Conservation (phyloP, 1,284 basidiomycete genomes). For the Pseudozyma hubeiensis region DNA sequence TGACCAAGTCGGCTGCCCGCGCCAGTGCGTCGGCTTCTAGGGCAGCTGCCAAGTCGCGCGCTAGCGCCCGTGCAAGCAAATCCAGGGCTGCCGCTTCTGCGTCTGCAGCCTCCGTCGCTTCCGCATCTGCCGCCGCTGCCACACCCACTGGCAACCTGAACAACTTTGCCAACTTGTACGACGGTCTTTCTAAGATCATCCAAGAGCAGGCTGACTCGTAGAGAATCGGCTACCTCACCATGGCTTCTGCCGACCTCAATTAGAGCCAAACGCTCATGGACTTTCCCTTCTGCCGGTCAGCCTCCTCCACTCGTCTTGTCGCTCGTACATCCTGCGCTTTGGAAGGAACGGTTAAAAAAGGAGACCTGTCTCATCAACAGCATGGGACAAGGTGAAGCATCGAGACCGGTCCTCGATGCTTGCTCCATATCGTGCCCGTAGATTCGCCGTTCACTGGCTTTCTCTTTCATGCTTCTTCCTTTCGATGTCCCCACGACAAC, state of each 20-base stretch:
- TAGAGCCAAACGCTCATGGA: constrained; percentile 26
- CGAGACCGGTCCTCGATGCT: constrained; percentile 30
- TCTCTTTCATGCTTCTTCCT: constrained; percentile 9
- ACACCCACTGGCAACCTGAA: constrained; percentile 58
- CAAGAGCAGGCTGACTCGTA: constrained; percentile 41
- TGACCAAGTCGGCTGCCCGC: constrained; percentile 46
- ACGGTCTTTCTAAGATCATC: constrained; percentile 63
- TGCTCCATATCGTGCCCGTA: constrained; percentile 3
- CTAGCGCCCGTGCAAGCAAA: constrained; percentile 36
- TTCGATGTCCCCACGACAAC: constrained; percentile 37
- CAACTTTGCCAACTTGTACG: constrained; percentile 61
- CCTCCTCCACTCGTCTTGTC: constrained; percentile 11
- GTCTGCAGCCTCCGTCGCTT: constrained; percentile 16
- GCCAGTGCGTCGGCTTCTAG: constrained; percentile 35
- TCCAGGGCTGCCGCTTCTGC: constrained; percentile 28
- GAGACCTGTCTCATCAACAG: constrained; percentile 1
- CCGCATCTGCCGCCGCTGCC: constrained; percentile 38
- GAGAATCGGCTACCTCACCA: not conserved
- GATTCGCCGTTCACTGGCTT: constrained; percentile 8
- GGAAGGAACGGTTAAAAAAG: constrained; percentile 27
- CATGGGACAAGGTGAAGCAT: not conserved
- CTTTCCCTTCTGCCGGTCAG: constrained; percentile 29
- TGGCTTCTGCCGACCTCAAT: not conserved
- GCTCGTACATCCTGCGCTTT: constrained; percentile 6
- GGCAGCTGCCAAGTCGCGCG: constrained; percentile 32